Conservation (phyloP, 176 grass and related monocot genomes). For the Carex kokanica region DNA sequence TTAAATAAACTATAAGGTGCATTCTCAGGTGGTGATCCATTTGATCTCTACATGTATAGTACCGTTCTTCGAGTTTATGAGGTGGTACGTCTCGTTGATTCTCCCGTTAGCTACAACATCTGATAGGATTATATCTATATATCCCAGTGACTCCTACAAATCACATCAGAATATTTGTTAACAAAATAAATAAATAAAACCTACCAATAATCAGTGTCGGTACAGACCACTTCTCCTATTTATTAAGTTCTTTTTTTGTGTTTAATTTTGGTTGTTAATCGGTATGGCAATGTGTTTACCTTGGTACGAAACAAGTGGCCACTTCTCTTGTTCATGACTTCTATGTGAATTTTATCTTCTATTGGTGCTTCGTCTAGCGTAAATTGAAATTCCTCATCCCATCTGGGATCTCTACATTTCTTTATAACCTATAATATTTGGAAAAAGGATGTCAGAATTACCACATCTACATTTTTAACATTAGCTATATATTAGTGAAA, state of each 20-base stretch:
- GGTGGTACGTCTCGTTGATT: slow-evolving; percentile 78
- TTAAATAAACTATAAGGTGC: background rate
- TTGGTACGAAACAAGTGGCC: slow-evolving; percentile 36
- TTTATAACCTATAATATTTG: slow-evolving; percentile 51
- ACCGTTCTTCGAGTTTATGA: slow-evolving; percentile 87
- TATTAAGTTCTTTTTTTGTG: background rate
- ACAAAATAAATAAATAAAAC: background rate
- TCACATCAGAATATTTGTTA: background rate
- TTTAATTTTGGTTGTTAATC: background rate
- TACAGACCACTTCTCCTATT: background rate
- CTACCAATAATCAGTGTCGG: background rate
- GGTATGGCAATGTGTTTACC: slow-evolving; percentile 23
- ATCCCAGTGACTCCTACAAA: slow-evolving; percentile 73
- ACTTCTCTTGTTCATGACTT: slow-evolving; percentile 51
- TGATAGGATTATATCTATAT: slow-evolving; percentile 61
- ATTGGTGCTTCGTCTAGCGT: slow-evolving; percentile 60
- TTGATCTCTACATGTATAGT: slow-evolving; percentile 58
- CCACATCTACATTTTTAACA: background rate
- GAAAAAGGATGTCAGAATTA: background rate
- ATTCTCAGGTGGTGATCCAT: slow-evolving; percentile 60
- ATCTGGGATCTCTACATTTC: slow-evolving; percentile 88
- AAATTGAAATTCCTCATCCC: slow-evolving; percentile 89
- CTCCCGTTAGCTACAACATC: slow-evolving; percentile 84
- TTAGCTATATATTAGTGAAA: background rate
- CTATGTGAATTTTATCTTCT: slow-evolving; percentile 58